phyloP scores from a whole-genome alignment of 2,329 filamentous ascomycete species.

The Colletotrichum spaethianum region DNA sequence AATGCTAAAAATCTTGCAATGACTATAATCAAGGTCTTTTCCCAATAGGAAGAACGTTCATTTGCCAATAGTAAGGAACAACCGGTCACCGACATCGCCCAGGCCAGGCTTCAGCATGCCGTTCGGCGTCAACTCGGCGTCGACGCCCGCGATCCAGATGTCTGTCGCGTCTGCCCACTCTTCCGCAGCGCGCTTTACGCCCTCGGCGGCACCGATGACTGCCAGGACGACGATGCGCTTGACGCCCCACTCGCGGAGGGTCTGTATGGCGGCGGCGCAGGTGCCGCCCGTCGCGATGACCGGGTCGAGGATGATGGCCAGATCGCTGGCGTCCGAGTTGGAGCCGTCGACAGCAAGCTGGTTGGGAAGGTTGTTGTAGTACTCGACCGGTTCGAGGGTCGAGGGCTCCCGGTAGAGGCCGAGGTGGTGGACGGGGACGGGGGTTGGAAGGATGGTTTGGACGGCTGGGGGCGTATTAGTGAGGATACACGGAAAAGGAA shows the following conservation, averaged over 20 bases:
- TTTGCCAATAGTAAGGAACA: slow-evolving; percentile 92
- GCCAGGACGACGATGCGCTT: slow-evolving; percentile 82
- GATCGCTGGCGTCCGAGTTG: slow-evolving; percentile 55
- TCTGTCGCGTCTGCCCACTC: slow-evolving; percentile 85
- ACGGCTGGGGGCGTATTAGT: slow-evolving; percentile 67
- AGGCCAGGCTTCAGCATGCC: slow-evolving; percentile 94
- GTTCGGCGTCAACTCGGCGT: slow-evolving; percentile 78
- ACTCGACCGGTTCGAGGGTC: slow-evolving; percentile 91
- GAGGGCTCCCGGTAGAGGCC: slow-evolving; percentile 93
- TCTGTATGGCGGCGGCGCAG: slow-evolving; percentile 89
- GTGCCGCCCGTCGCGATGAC: slow-evolving; percentile 96
- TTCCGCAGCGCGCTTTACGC: slow-evolving; percentile 78
- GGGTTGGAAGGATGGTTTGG: slow-evolving; percentile 83
- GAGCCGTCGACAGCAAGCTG: slow-evolving; percentile 64
- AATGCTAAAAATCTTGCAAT: slow-evolving; percentile 11
- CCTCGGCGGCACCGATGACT: slow-evolving; percentile 80
- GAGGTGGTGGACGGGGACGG: slow-evolving; percentile 91
- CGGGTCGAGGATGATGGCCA: slow-evolving; percentile 91
- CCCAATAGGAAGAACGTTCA: slow-evolving; percentile 51
- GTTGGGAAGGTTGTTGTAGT: slow-evolving; percentile 97
- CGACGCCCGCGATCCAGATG: slow-evolving; percentile 87
- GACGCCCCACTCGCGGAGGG: slow-evolving; percentile 92
- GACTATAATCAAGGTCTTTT: neutral
- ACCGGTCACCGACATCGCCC: slow-evolving; percentile 90
- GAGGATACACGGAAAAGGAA: neutral